Base-by-base conservation (phyloP, 306 rosid genomes). In the Nissolia schottii region DNA sequence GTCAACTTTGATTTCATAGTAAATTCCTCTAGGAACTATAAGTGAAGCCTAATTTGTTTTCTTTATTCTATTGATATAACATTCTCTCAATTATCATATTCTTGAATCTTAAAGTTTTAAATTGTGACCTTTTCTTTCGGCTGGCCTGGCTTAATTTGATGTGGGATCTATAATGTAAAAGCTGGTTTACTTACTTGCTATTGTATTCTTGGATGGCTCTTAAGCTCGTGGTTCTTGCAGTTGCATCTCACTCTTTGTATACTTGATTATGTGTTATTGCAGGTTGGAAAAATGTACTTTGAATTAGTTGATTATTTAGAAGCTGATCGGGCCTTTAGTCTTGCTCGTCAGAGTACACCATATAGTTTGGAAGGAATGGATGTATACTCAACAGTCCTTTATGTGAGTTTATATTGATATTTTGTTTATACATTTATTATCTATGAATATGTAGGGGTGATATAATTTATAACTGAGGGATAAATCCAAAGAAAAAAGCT, bases 281-380 rank as follows among this genome's bases (percentile, higher is more conserved):
- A 95, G 99, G 93, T 95, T 72, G 97, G 99, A 71, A 95, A 88
- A 87, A 83, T 89, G 48, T 83, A 88, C 67, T 91, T 87, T 77
- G 99, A 95, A 81, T 83, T 91, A 92, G 90, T 95, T 40, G 93
- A 95, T 75, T 89, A 89, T 78, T 77, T 90, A 80, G 96, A 95
- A 87, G 99, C 99, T 63, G 97, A 86, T 62, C 85, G 81, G 58
- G 96, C 88, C 69, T 91, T 95, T 81, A 77, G 92, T 84, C 96
- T 86, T 84, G 92, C 97, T 62, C 93, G 85, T 32, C 88, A 79
- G 64, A 87, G 79, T 53, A 85, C 85, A 15, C 97, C 99, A 48
- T 88, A 89, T 82, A 86, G 90, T 83, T 82, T 95, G 75, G 97
- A 95, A 82, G 99, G 97, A 78, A 95, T 91, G 99, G 97, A 95